Evolutionary conservation across 768 basidiomycete genomes (phyloP).

Genomic region (Porphyrellus cyaneotinctus): DNA sequence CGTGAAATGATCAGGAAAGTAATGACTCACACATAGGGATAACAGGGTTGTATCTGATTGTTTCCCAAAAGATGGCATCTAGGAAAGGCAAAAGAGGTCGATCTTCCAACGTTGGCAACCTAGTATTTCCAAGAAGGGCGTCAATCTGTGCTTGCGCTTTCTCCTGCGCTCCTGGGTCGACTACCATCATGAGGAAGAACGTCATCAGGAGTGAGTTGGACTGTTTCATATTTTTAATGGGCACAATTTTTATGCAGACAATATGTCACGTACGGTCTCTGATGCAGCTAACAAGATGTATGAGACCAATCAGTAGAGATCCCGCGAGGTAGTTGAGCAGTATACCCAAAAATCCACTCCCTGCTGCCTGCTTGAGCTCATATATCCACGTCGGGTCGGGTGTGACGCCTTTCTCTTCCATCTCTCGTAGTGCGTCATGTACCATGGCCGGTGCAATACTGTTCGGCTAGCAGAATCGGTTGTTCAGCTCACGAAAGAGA

Average conservation of each 20-base stretch:
- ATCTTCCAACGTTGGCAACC: background rate
- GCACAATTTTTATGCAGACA: background rate
- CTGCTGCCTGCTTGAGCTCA: background rate
- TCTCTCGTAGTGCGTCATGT: background rate
- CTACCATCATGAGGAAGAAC: background rate
- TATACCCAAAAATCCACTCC: background rate
- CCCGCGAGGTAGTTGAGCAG: background rate
- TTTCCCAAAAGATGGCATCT: background rate
- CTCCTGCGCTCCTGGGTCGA: background rate
- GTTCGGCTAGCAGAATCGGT: background rate
- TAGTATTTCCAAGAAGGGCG: background rate
- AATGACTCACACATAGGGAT: background rate
- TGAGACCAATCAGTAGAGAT: background rate
- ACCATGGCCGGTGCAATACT: background rate
- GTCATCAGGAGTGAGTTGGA: background rate
- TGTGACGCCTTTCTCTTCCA: background rate
- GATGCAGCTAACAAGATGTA: background rate
- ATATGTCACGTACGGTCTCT: background rate
- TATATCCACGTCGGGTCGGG: background rate
- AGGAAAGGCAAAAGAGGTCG: background rate
- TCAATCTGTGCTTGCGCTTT: background rate
- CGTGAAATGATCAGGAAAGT: background rate
- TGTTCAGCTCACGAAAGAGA: background rate
- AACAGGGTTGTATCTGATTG: background rate
- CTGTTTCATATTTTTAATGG: background rate